Evolutionary conservation across 2,329 filamentous ascomycete species (phyloP), one percentile per base, ranked within the genome.

Genomic region (Xylaria multiplex): DNA sequence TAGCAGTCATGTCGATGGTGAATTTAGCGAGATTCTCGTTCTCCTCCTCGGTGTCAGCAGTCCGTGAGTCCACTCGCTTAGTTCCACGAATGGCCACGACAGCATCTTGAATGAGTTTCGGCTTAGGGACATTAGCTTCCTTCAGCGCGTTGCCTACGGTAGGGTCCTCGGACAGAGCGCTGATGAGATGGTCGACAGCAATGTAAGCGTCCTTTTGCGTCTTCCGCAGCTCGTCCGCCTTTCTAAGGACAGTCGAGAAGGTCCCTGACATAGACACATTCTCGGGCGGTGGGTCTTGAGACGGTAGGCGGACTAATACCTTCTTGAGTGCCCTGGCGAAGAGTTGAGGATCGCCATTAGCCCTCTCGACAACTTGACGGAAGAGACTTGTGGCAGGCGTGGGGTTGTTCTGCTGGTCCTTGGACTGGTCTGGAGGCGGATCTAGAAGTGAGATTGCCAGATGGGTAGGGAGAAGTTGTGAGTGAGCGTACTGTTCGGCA

Each of bases 21-120:
- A 97, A 99, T 76, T 98, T 99, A 83, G 94, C 93, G 67, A 99
- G 84, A 77, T 97, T 97, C 81, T 99, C 96, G 75, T 94, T 92
- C 75, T 97, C 95, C 75, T 91, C 86, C 80, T 98, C 96, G 0
- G 91, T 90, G 80, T 99, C 96, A 62, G 96, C 96, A 3, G 93
- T 97, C 83, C 97, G 97, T 66, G 93, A 97, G 80, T 99, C 96
- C 48, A 99, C 94, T 69, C 95, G 87, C 82, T 90, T 93, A 48
- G 93, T 98, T 67, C 96, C 96, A 70, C 96, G 91, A 73, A 99
- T 97, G 65, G 93, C 89, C 75, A 93, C 88, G 46, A 99, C 88
- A n/a, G 96, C 95, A 71, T 92, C 90, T 77, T 97, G 93, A 68
- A 99, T 86, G 43, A 97, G 85, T 80, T 97, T 97, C 48, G 91